A percentile compares a stretch with the other conserved stretches of the same genome.
Conservation (phyloP, 371 early-diverging fungal species). For the Apophysomyces elegans region DNA sequence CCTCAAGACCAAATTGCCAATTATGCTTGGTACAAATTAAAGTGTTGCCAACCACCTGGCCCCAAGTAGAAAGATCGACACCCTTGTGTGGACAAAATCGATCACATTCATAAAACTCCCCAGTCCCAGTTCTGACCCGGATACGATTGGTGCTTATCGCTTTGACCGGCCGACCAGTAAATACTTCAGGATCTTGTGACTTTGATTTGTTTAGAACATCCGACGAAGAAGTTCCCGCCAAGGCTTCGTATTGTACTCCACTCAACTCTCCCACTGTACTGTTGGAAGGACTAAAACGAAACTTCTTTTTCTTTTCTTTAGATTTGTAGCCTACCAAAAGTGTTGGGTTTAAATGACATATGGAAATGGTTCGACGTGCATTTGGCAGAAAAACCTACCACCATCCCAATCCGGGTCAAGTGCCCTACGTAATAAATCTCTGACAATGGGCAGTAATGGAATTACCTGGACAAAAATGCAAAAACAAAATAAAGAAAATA, state of each 20-base stretch:
- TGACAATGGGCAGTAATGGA: constrained; percentile 52
- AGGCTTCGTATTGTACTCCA: background rate
- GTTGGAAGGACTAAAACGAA: background rate
- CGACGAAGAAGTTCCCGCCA: background rate
- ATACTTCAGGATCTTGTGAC: constrained; percentile 13
- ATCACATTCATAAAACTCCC: constrained; percentile 67
- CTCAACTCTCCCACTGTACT: background rate
- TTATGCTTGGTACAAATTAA: constrained; percentile 70
- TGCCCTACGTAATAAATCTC: constrained; percentile 50
- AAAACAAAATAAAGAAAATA: background rate
- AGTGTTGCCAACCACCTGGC: constrained; percentile 61
- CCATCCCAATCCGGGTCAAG: constrained; percentile 23
- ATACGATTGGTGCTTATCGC: constrained; percentile 55
- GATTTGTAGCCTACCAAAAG: background rate
- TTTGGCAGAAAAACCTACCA: background rate
- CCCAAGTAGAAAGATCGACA: constrained; percentile 68
- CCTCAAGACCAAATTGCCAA: constrained; percentile 64
- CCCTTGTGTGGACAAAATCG: constrained; percentile 73
- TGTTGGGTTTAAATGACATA: background rate
- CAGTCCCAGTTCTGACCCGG: constrained; percentile 54
- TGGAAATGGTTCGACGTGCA: background rate
- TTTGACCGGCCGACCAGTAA: constrained; percentile 47
- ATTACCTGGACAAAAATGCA: constrained; percentile 37
- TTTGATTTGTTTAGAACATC: constrained; percentile 6
- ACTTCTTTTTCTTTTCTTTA: background rate